Base-by-base conservation (phyloP, 2,329 filamentous ascomycete genomes). In the Botryotinia globosa region DNA sequence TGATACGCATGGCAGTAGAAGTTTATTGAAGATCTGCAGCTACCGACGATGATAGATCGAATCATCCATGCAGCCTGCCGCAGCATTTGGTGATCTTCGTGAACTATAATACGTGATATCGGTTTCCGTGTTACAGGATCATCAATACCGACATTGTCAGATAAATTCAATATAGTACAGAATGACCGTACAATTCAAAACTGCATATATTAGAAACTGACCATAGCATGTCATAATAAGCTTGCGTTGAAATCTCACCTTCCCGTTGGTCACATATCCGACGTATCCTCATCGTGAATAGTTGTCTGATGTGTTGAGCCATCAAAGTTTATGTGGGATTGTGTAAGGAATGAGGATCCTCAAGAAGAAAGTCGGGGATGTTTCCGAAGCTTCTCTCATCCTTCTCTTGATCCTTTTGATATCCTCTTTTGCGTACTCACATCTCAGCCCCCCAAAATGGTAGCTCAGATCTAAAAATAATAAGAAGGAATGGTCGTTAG, bases 371-470 rank as follows among this genome's bases (percentile, higher is more conserved):
- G 9, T 48, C 29, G 39, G 62, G 14, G 20, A 34, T 34, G 12
- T 48, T 34, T 48, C 62, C 42, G 62, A 48, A 65, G 42, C 62
- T 48, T 48, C 39, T 45, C 62, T 48, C 62, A 65, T 48, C 42
- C 29, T 48, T 45, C 42, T 25, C 22, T 39, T n/a, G 39, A 63
- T 63, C 61, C 37, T 63, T 29, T 29, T 29, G 16, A 63, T 14
- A 25, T 51, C 48, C n/a, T n/a, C 48, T 51, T n/a, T 54, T 54
- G 16, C 48, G 48, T 54, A 54, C 48, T 54, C 25, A 3, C n/a
- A 8, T 22, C 61, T 42, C 22, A 44, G n/a, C n/a, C 61, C 61
- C 25, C 25, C 25, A n/a, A n/a, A 63, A 32, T 12, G 16, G 39
- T n/a, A 6, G n/a, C 20, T 8, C 61, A 10, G 14, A 34, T 16